Evolutionary conservation across 2,329 filamentous ascomycete species (phyloP), one percentile per base, ranked within the genome.

Genomic region (Monosporascus ibericus): DNA sequence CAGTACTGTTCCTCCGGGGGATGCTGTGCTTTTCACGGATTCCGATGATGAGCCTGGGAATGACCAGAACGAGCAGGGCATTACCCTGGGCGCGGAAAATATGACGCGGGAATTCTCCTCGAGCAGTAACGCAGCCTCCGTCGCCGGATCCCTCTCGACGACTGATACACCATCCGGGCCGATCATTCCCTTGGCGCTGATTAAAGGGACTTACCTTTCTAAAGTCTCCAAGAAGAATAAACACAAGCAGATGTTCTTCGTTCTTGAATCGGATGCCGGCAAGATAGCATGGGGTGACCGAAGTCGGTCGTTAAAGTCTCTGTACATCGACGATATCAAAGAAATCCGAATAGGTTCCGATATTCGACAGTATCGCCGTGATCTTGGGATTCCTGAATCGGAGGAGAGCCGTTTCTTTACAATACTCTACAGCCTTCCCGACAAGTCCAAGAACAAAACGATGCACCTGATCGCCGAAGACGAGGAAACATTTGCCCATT

Each of bases 241-340:
- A 60, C 75, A 79, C 51, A 90, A 94, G 66, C 81, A 80, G 25
- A 84, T 96, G 61, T 74, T 74, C 27, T 75, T 86, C 36, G 82
- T 86, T 49, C 82, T 97, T 24, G 90, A 97, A 63, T 79, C 87
- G 24, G 87, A 92, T 63, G 82, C 87, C 2, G 92, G 88, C 55
- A 94, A 91, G 69, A 88, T 99, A 24, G 87, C 81, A 25, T 97
- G 92, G 92, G 88, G 95, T 68, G 81, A 84, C 47, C 82, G 42
- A 27, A 46, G 80, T 8, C 85, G 89, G 37, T 85, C 88, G 1
- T 82, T 84, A 24, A 97, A 96, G 68, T 85, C 84, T 50, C 87
- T 99, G 58, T 95, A 95, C 68, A 89, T 99, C 57, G 94, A 99
- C 64, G 91, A 97, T 67, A 92, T 99, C 63, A 87, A 89, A 64